Conservation (phyloP, 768 basidiomycete genomes). For the Suillus paluster region DNA sequence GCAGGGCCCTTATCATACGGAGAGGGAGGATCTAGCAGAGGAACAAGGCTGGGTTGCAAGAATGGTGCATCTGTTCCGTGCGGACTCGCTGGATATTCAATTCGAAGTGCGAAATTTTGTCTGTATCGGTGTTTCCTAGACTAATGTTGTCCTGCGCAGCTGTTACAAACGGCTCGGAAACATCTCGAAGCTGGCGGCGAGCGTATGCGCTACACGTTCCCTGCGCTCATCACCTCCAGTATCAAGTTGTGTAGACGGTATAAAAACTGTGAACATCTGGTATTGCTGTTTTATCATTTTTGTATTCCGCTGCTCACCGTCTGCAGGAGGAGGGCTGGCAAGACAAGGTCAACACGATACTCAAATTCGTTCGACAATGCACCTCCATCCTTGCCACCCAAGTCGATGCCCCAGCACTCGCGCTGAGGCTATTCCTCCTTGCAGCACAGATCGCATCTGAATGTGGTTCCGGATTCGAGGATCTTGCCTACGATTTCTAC, state of each 20-base stretch:
- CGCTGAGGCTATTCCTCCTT: constrained; percentile 92
- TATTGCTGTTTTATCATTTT: constrained; percentile 34
- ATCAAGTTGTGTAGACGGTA: constrained; percentile 94
- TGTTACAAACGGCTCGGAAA: constrained; percentile 87
- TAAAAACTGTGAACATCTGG: constrained; percentile 78
- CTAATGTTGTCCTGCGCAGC: constrained; percentile 43
- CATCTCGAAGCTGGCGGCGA: constrained; percentile 94
- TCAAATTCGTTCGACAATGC: constrained; percentile 94
- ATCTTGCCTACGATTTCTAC: constrained; percentile 96
- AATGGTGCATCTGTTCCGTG: constrained; percentile 95
- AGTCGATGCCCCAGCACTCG: constrained; percentile 91
- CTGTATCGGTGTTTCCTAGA: no score
- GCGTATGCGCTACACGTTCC: constrained; percentile 96
- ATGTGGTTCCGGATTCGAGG: constrained; percentile 91
- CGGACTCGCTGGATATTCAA: constrained; percentile 86
- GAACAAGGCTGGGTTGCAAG: constrained; percentile 99
- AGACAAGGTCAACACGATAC: constrained; percentile 80
- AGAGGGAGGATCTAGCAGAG: constrained; percentile 92
- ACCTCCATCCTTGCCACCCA: constrained; percentile 92
- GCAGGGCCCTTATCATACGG: constrained; percentile 63
- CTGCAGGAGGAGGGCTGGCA: constrained; percentile 87
- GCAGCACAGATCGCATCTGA: constrained; percentile 95
- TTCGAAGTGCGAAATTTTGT: constrained; percentile 72
- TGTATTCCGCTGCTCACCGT: background rate
- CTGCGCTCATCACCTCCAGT: constrained; percentile 90